Evolutionary conservation across 495 filamentous ascomycete genomes (phyloP), one percentile per base, ranked within the genome.

Genomic region (Penicillium cosmopolitanum): DNA sequence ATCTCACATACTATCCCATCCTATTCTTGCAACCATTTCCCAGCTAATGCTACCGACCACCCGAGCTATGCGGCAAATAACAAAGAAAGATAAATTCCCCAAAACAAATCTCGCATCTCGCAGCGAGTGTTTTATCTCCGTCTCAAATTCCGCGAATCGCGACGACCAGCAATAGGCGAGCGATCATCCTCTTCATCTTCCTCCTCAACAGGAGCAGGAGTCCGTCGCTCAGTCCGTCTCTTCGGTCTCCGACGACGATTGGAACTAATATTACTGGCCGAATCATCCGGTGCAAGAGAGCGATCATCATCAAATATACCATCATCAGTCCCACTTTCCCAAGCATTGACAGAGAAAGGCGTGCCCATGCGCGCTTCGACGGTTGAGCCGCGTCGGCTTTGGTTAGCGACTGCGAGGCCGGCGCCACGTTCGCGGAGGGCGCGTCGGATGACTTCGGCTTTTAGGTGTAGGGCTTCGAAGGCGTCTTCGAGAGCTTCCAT

Each of bases 401-500:
- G 92, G 61, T 87, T 84, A 38, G 87, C 89, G 74, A 94, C 85
- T 5, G 88, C 84, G 6, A 97, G 77, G 1, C 90, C 93, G 12
- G 91, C 89, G 21, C 86, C 84, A 18, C 93, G 87, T 64, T 93
- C 87, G 5, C 92, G 87, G 2, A 98, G 82, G 3, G 87, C 83
- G 13, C 84, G 85, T 0, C 96, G 89, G 16, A 98, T 90, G 0
- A 79, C 69, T 66, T 98, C 92, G 15, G 96, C 93, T 66, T 87
- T 89, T 64, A 81, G 80, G 66, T 98, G 96, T 33, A 98, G 84
- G 46, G 86, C 89, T 76, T 98, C 96, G 62, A 98, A 96, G 4
- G 95, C 93, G 69, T 97, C 90, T 73, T 98, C 96, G 34, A 98
- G 84, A 13, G 88, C 86, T 73, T 98, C 95, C 89, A 98, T 97